phyloP scores from a whole-genome alignment of 202 grass and related monocot species.

The Digitaria exilis region DNA sequence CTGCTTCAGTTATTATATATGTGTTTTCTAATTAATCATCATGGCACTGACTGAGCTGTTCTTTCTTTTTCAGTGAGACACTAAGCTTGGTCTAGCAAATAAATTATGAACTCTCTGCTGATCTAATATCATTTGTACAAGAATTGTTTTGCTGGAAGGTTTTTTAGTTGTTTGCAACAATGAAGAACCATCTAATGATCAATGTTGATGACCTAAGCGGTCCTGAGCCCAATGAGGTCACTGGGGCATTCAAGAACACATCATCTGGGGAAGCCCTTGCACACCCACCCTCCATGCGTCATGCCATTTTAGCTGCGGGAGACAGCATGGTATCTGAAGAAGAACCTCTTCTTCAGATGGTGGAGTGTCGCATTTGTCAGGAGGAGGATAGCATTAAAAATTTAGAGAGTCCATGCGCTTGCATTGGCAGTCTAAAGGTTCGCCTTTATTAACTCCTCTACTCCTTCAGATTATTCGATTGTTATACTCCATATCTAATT shows the following conservation, averaged over 20 bases:
- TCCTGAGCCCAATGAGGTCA: slow-evolving; percentile 37
- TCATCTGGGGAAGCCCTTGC: slow-evolving; percentile 44
- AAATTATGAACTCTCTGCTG: slow-evolving; percentile 34
- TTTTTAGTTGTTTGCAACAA: slow-evolving; percentile 43
- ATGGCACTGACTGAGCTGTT: not conserved
- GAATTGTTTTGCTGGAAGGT: slow-evolving; percentile 36
- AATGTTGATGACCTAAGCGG: slow-evolving; percentile 56
- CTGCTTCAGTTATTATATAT: slow-evolving; percentile 2
- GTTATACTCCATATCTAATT: slow-evolving; percentile 6
- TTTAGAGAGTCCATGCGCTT: slow-evolving; percentile 77
- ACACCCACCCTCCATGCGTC: slow-evolving; percentile 2
- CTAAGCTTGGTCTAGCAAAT: slow-evolving; percentile 34
- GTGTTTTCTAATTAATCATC: slow-evolving; percentile 12
- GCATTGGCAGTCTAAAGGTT: slow-evolving; percentile 92
- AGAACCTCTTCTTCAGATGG: slow-evolving; percentile 66
- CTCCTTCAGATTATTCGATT: not conserved
- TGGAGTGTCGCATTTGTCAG: slow-evolving; percentile 93
- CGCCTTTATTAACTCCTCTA: slow-evolving; percentile 11
- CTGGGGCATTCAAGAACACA: slow-evolving; percentile 36
- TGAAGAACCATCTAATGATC: slow-evolving; percentile 76
- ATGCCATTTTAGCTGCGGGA: slow-evolving; percentile 38
- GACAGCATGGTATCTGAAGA: slow-evolving; percentile 60
- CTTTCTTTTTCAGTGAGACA: slow-evolving; percentile 34
- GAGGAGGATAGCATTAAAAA: slow-evolving; percentile 80
- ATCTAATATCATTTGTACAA: slow-evolving; percentile 44